Conservation (phyloP, 2,329 filamentous ascomycete species). For the Hypoxylon sp. region DNA sequence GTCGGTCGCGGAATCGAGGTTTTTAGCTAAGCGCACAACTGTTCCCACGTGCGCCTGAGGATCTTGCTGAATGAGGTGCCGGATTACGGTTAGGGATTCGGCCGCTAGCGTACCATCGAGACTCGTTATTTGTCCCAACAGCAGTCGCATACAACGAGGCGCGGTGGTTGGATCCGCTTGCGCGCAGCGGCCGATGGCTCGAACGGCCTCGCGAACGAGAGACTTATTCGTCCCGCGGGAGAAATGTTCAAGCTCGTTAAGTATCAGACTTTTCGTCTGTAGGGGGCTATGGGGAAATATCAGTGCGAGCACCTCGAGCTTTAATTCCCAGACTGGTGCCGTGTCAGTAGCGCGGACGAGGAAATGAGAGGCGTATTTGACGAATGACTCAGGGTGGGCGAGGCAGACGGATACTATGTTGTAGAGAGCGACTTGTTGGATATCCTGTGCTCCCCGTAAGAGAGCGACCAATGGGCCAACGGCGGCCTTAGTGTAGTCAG, state of each 20-base stretch:
- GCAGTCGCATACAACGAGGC: conserved; percentile 81
- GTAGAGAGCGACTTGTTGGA: conserved; percentile 89
- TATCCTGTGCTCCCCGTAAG: conserved; percentile 85
- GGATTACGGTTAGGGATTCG: conserved; percentile 93
- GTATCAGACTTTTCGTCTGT: conserved; percentile 84
- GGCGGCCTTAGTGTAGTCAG: conserved; percentile 78
- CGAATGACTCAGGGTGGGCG: conserved; percentile 80
- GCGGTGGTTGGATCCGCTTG: conserved; percentile 80
- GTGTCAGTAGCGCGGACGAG: conserved; percentile 84
- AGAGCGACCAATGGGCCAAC: conserved; percentile 89
- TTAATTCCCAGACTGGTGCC: conserved; percentile 87
- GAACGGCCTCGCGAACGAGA: conserved; percentile 88
- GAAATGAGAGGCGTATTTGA: conserved; percentile 90
- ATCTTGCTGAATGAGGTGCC: conserved; percentile 94
- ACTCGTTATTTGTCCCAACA: conserved; percentile 89
- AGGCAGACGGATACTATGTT: conserved; percentile 96
- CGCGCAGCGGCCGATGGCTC: conserved; percentile 93
- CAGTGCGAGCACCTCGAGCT: conserved; percentile 89
- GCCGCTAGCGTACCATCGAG: conserved; percentile 89
- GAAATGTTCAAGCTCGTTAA: conserved; percentile 95
- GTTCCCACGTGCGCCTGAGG: conserved; percentile 84
- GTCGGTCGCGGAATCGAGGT: conserved; percentile 88
- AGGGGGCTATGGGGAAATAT: conserved; percentile 86
- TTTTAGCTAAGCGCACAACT: conserved; percentile 88
- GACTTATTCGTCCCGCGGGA: conserved; percentile 78